Conservation (phyloP, 2,329 filamentous ascomycete species). For the Zarea fungicola region DNA sequence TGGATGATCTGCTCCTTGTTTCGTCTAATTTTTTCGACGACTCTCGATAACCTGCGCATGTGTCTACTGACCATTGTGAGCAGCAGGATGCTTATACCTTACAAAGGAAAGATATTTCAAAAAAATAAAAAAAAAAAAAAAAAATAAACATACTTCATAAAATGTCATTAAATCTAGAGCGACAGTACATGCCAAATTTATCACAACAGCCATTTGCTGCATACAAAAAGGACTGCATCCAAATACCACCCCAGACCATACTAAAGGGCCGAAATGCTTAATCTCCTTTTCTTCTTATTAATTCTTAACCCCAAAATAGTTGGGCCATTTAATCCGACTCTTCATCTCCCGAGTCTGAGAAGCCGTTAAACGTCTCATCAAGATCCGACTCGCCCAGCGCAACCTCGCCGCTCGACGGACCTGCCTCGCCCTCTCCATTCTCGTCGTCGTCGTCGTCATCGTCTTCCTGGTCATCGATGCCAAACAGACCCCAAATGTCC, state of each 20-base stretch:
- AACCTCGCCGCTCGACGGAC: conserved; percentile 22
- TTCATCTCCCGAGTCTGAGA: conserved; percentile 39
- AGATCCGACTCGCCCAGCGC: conserved; percentile 36
- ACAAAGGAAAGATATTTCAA: not conserved
- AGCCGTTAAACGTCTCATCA: conserved; percentile 55
- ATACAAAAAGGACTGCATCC: too few species aligned
- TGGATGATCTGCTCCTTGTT: too few species aligned
- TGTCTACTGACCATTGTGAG: too few species aligned
- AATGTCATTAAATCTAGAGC: too few species aligned
- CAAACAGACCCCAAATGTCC: conserved; percentile 79
- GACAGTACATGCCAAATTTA: too few species aligned
- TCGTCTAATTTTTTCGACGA: too few species aligned
- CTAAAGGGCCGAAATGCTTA: too few species aligned
- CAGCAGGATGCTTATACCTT: not conserved
- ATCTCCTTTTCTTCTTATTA: not conserved
- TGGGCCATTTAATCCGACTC: conserved; percentile 28
- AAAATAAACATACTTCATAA: not conserved
- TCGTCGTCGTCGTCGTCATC: conserved; percentile 29
- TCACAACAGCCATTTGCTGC: too few species aligned
- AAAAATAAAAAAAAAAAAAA: not conserved
- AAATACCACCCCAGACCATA: too few species aligned
- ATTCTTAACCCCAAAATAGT: not conserved
- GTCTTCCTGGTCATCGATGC: conserved; percentile 56
- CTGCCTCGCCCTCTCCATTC: conserved; percentile 21
- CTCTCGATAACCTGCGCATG: too few species aligned